Percentiles rank a stretch among this genome's conserved stretches.
Conservation (phyloP, 2,329 filamentous ascomycete species). For the Aureobasidium melanogenum region DNA sequence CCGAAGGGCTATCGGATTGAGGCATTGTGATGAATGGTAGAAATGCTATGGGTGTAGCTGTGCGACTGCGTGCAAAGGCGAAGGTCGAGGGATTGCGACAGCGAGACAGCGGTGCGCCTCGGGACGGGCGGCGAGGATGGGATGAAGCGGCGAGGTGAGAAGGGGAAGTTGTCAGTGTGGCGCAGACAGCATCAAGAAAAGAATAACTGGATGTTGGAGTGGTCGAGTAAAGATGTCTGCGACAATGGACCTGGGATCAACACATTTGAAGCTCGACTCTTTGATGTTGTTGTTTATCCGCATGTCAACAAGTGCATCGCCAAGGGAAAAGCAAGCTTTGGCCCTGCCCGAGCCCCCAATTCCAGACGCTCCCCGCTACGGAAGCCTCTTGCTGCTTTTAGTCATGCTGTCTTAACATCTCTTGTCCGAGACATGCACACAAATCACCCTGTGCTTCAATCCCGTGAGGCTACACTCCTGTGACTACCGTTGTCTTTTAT, state of each 20-base stretch:
- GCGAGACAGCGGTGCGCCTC: not conserved
- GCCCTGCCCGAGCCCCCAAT: not conserved
- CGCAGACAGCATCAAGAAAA: constrained; percentile 11
- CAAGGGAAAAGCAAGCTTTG: not conserved
- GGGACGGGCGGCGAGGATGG: not conserved
- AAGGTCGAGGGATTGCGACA: not conserved
- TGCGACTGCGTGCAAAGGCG: not conserved
- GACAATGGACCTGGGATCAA: not conserved
- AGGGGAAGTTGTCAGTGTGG: not conserved
- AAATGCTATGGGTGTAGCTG: not conserved
- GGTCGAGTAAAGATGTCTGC: not conserved
- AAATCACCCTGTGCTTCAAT: not conserved
- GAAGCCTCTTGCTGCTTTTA: not conserved
- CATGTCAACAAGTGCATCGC: constrained; percentile 5
- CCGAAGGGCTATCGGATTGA: constrained; percentile 21
- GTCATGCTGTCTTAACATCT: not conserved
- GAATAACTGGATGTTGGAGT: not conserved
- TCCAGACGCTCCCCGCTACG: not conserved
- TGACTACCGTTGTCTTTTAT: not conserved
- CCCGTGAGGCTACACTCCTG: not conserved
- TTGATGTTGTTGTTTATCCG: constrained; percentile 9
- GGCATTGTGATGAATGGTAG: not conserved
- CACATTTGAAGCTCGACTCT: not conserved
- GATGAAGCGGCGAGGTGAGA: not conserved
- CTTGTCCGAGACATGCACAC: not conserved